A percentile compares a stretch with the other conserved stretches of the same genome.
phyloP scores from a whole-genome alignment of 75 land plant species.

The Azolla pinnata region DNA sequence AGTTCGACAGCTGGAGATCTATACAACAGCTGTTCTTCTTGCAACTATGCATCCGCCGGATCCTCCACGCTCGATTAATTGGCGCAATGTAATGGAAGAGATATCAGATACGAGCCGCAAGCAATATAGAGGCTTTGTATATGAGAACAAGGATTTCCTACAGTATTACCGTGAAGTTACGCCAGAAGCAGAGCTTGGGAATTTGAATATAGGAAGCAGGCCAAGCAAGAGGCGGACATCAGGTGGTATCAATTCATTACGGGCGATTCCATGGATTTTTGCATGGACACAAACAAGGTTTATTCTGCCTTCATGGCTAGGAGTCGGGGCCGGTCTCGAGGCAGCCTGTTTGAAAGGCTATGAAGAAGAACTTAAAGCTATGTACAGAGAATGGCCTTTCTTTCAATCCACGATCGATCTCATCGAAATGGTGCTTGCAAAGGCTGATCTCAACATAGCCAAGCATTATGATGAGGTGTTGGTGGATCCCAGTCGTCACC shows the following conservation, averaged over 20 bases:
- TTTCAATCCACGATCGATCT: constrained; percentile 88
- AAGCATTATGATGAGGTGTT: constrained; percentile 85
- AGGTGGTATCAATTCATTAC: constrained; percentile 67
- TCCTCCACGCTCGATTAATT: constrained; percentile 64
- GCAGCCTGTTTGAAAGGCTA: constrained; percentile 63
- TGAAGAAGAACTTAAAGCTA: constrained; percentile 54
- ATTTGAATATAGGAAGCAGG: constrained; percentile 90
- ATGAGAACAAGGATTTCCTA: constrained; percentile 72
- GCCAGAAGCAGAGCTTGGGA: constrained; percentile 91
- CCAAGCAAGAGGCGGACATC: constrained; percentile 68
- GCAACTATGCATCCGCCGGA: constrained; percentile 82
- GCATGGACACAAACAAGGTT: constrained; percentile 98
- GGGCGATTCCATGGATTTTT: constrained; percentile 97
- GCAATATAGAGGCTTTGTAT: constrained; percentile 63
- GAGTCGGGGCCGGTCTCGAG: constrained; percentile 74
- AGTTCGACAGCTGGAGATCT: constrained; percentile 83
- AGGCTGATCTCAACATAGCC: constrained; percentile 78
- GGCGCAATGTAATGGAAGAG: constrained; percentile 88
- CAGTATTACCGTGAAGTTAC: constrained; percentile 85
- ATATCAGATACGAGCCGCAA: constrained; percentile 74
- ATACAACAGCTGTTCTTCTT: constrained; percentile 87
- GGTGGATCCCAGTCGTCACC: constrained; percentile 50
- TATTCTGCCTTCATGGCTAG: constrained; percentile 93
- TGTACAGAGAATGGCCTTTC: constrained; percentile 97
- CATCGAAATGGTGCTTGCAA: constrained; percentile 91